phyloP scores from a whole-genome alignment of 2,329 filamentous ascomycete genomes.

The Epicoccum nigrum region DNA sequence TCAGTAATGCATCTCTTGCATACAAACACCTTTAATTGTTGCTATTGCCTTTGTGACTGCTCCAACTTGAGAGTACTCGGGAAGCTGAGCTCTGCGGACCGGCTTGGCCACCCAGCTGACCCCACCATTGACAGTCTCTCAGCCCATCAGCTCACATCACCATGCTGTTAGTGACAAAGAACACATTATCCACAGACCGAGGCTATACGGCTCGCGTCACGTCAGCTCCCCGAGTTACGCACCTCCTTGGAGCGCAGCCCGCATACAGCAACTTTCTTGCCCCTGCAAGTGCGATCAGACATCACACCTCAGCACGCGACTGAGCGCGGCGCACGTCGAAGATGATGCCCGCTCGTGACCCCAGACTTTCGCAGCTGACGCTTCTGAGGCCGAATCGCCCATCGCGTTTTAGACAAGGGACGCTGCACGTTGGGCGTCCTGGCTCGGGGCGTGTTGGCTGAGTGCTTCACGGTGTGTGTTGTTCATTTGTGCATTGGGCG shows the following conservation, averaged over 20 bases:
- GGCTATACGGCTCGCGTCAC: neutral
- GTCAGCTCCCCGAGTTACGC: neutral
- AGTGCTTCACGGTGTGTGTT: neutral
- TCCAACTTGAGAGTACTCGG: too few relatives aligned
- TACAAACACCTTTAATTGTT: neutral
- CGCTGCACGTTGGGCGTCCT: neutral
- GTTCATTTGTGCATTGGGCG: slow-evolving; percentile 1
- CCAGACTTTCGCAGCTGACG: slow-evolving; percentile 8
- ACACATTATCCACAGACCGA: too few relatives aligned
- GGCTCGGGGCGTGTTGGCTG: neutral
- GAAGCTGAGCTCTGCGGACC: too few relatives aligned
- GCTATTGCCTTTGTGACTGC: too few relatives aligned
- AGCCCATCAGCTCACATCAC: neutral
- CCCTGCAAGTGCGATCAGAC: neutral
- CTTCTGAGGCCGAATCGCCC: neutral
- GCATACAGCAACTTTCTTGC: neutral
- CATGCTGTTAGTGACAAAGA: too few relatives aligned
- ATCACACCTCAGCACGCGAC: neutral
- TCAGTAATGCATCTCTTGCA: slow-evolving; percentile 7
- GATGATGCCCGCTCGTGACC: slow-evolving; percentile 9
- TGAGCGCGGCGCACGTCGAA: neutral
- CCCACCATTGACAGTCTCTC: neutral
- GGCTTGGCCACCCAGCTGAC: too few relatives aligned
- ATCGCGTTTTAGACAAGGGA: neutral
- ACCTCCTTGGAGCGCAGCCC: neutral